phyloP scores from a whole-genome alignment of 2,329 filamentous ascomycete species.

The Ascochyta lentis region DNA sequence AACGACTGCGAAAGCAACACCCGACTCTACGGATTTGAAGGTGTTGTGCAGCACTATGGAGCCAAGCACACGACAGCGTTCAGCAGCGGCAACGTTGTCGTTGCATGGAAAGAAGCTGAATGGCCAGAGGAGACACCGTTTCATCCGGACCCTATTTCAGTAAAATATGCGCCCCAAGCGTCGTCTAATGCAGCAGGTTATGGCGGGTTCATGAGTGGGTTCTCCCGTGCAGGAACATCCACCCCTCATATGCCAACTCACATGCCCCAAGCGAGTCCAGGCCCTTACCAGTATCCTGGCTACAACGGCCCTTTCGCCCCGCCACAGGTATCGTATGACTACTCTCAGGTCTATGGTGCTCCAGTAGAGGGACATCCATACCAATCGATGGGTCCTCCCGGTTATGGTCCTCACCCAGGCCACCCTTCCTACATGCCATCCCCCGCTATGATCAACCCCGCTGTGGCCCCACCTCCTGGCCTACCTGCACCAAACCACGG shows the following conservation, averaged over 20 bases:
- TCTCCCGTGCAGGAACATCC: constrained; percentile 46
- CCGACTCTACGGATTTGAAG: constrained; percentile 78
- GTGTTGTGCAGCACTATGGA: constrained; percentile 81
- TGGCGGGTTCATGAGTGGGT: constrained; percentile 44
- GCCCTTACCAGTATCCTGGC: constrained; percentile 44
- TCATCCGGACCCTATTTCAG: constrained; percentile 63
- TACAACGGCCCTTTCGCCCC: constrained; percentile 48
- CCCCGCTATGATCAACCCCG: constrained; percentile 37
- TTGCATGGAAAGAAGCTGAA: constrained; percentile 77
- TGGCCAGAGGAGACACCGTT: constrained; percentile 82
- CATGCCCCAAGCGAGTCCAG: constrained; percentile 47
- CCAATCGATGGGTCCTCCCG: constrained; percentile 40
- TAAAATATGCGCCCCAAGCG: constrained; percentile 49
- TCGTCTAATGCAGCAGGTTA: constrained; percentile 34
- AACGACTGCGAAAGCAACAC: constrained; percentile 66
- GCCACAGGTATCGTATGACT: constrained; percentile 42
- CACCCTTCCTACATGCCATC: constrained; percentile 42
- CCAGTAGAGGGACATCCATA: constrained; percentile 40
- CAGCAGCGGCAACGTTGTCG: constrained; percentile 73
- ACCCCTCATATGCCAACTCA: constrained; percentile 47
- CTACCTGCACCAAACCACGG: constrained; percentile 28
- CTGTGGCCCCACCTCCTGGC: constrained; percentile 35
- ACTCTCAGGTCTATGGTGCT: constrained; percentile 38
- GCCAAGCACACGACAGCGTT: constrained; percentile 78
- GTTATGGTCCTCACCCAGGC: constrained; percentile 33